phyloP scores from a whole-genome alignment of 805 yeast genomes.

The Yarrowia sp. region DNA sequence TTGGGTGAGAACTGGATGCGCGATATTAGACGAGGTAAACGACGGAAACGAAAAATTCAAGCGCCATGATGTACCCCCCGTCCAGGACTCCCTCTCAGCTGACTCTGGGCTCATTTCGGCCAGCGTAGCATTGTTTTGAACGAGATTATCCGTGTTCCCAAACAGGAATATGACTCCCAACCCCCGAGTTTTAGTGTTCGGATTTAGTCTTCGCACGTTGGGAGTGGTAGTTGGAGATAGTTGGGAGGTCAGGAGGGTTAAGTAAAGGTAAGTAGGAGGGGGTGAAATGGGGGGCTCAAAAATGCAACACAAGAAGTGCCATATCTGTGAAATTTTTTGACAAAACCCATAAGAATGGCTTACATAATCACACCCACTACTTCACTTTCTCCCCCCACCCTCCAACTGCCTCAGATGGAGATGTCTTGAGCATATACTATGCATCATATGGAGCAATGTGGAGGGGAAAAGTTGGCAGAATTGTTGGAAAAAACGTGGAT shows the following conservation, averaged over 20 bases:
- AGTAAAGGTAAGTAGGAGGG: slow-evolving; percentile 2
- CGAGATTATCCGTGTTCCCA: not conserved
- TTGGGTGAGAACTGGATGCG: not conserved
- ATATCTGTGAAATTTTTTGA: no score
- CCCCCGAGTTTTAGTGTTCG: slow-evolving; percentile 14
- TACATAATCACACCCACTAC: no score
- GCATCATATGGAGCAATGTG: slow-evolving; percentile 6
- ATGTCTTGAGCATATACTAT: slow-evolving; percentile 3
- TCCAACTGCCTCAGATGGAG: not conserved
- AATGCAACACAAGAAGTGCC: no score
- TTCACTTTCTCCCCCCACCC: not conserved
- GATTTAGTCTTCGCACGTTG: not conserved
- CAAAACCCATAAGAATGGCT: no score
- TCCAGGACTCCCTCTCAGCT: not conserved
- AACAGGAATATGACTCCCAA: slow-evolving; percentile 18
- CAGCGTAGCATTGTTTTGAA: not conserved
- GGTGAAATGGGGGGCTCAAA: no score
- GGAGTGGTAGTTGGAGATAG: not conserved
- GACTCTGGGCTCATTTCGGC: not conserved
- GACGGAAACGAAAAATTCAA: not conserved
- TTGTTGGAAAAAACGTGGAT: not conserved
- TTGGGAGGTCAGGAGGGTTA: not conserved
- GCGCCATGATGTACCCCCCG: not conserved
- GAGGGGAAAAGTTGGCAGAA: no score
- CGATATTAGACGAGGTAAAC: not conserved